Percentiles rank a stretch among this genome's conserved stretches.
phyloP scores from a whole-genome alignment of 805 yeast species.

The Clavispora fructus region DNA sequence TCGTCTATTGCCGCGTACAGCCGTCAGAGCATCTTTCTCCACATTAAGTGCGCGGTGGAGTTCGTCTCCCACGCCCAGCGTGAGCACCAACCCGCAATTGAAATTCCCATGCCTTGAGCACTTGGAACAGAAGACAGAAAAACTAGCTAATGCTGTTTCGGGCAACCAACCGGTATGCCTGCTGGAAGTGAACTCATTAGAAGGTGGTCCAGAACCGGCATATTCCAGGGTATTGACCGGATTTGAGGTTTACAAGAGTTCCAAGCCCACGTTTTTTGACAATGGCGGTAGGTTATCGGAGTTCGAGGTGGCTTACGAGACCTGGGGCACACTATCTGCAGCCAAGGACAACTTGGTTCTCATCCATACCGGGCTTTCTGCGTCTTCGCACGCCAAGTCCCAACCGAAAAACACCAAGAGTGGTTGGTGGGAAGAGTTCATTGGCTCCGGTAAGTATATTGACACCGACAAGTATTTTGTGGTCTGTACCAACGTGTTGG shows the following conservation, averaged over 20 bases:
- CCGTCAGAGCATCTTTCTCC: neutral
- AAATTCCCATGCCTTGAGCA: constrained; percentile 83
- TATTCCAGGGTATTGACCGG: constrained; percentile 68
- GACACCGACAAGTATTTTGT: constrained; percentile 81
- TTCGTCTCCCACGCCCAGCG: neutral
- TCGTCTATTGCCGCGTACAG: neutral
- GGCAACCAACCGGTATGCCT: neutral
- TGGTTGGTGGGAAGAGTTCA: constrained; percentile 97
- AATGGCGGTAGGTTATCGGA: constrained; percentile 74
- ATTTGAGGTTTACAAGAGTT: constrained; percentile 51
- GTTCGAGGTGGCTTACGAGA: constrained; percentile 83
- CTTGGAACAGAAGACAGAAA: constrained; percentile 52
- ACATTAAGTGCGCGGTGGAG: neutral
- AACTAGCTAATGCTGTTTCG: constrained; percentile 18
- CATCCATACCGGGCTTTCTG: constrained; percentile 87
- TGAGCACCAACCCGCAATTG: constrained; percentile 49
- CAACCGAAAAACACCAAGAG: constrained; percentile 60
- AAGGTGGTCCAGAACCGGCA: constrained; percentile 81
- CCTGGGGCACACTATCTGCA: constrained; percentile 76
- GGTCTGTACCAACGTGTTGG: constrained; percentile 85
- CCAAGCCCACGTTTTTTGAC: constrained; percentile 65
- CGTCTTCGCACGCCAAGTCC: constrained; percentile 89
- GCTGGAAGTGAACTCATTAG: constrained; percentile 32
- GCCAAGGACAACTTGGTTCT: constrained; percentile 67
- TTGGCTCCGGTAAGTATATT: constrained; percentile 74